A percentile compares a stretch with the other conserved stretches of the same genome.
Evolutionary conservation across 2,329 filamentous ascomycete genomes (phyloP).

Genomic region (Alternaria tenuissima): DNA sequence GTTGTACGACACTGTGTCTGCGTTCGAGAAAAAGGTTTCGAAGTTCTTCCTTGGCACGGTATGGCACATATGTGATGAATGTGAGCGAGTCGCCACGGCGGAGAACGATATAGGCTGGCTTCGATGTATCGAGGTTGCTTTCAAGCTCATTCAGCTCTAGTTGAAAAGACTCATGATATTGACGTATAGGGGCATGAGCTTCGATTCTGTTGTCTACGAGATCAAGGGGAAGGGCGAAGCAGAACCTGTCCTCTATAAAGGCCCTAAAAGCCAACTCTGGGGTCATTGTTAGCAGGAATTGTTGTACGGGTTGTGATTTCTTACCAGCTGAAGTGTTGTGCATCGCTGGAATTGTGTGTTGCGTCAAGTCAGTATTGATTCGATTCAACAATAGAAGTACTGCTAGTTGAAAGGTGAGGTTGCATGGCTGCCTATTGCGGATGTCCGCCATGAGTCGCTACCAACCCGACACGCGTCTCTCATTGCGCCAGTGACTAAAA

Average conservation of each 20-base stretch:
- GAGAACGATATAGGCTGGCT: conserved; percentile 31
- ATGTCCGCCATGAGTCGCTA: background rate
- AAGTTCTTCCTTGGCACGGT: conserved; percentile 19
- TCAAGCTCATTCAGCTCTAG: conserved; percentile 28
- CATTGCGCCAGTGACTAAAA: background rate
- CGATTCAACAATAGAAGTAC: background rate
- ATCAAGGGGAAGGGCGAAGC: background rate
- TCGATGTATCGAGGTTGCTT: conserved; percentile 19
- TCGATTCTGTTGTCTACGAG: background rate
- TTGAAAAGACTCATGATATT: conserved; percentile 17
- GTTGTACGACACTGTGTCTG: conserved; percentile 18
- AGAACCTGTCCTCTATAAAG: background rate
- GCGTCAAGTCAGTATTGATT: background rate
- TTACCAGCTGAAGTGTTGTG: background rate
- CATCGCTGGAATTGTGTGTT: background rate
- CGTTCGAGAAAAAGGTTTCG: conserved; percentile 22
- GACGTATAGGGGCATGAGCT: background rate
- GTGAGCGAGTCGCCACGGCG: conserved; percentile 22
- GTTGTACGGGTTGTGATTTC: accelerated
- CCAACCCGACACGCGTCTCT: background rate
- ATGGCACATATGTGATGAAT: conserved; percentile 35
- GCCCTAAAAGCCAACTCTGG: background rate
- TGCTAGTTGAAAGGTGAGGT: background rate
- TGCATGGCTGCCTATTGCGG: background rate
- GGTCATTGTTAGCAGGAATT: background rate